Conservation (phyloP, 2,329 filamentous ascomycete genomes). For the Cordyceps militaris region DNA sequence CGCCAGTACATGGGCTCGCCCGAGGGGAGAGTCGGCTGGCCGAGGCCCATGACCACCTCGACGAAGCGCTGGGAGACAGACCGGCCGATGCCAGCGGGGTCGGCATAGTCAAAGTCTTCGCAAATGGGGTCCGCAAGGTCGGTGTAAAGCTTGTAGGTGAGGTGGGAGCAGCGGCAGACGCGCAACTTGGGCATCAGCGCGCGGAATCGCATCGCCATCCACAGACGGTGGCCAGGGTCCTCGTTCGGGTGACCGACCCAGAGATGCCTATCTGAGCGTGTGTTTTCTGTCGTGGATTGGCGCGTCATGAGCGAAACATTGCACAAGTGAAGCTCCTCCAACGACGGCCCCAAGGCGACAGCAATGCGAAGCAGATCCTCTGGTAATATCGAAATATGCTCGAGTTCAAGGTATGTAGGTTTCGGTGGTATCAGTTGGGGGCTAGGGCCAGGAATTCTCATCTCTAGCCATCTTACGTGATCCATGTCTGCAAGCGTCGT, state of each 20-base stretch:
- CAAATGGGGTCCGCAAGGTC: conserved; percentile 23
- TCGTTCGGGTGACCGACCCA: conserved; percentile 41
- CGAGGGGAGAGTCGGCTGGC: conserved; percentile 25
- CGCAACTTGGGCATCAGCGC: conserved; percentile 28
- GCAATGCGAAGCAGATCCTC: conserved; percentile 28
- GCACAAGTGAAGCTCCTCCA: conserved; percentile 39
- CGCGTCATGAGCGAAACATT: conserved; percentile 38
- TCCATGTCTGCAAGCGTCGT: conserved; percentile 22
- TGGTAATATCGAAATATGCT: conserved; percentile 32
- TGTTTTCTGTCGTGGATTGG: conserved; percentile 27
- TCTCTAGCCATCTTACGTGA: conserved; percentile 27
- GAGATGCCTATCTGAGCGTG: conserved; percentile 29
- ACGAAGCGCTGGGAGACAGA: conserved; percentile 39
- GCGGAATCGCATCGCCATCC: conserved; percentile 37
- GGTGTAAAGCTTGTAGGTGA: conserved; percentile 37
- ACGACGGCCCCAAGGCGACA: conserved; percentile 29
- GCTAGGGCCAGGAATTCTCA: neutral
- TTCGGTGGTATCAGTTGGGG: conserved; percentile 21
- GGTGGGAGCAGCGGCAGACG: conserved; percentile 36
- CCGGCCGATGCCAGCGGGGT: conserved; percentile 35
- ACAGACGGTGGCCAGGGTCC: conserved; percentile 29
- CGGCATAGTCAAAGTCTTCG: conserved; percentile 33
- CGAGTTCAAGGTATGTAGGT: conserved; percentile 37
- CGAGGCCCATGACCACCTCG: conserved; percentile 35
- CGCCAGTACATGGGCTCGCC: conserved; percentile 19